Evolutionary conservation across 805 yeast species (phyloP).

Genomic region (Yamadazyma takamatsuzukensis): DNA sequence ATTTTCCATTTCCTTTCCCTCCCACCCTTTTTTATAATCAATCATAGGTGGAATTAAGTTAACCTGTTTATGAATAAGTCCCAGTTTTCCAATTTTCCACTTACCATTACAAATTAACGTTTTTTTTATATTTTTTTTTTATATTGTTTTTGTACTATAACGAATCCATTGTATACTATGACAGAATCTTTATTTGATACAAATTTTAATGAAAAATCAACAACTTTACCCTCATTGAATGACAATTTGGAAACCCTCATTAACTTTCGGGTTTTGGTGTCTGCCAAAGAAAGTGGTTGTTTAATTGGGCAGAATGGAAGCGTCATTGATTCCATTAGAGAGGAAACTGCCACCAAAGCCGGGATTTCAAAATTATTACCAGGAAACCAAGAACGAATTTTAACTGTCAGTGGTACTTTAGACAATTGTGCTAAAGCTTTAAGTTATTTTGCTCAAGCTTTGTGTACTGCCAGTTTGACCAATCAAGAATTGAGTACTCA

Average conservation of each 20-base stretch:
- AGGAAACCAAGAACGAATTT: conserved; percentile 78
- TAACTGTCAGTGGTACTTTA: conserved; percentile 72
- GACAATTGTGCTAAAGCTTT: conserved; percentile 68
- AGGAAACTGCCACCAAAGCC: conserved; percentile 73
- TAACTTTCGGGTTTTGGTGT: conserved; percentile 57
- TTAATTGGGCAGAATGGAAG: conserved; percentile 83
- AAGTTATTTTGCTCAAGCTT: conserved; percentile 63
- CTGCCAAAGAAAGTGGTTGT: conserved; percentile 86
- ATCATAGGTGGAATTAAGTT: too few species aligned
- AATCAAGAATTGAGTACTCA: conserved; percentile 24
- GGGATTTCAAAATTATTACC: conserved; percentile 79
- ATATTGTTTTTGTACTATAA: neutral
- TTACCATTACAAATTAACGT: too few species aligned
- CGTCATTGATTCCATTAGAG: conserved; percentile 72
- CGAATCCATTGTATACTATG: conserved; percentile 3
- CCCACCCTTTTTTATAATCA: too few species aligned
- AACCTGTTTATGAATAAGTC: too few species aligned
- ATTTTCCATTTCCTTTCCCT: too few species aligned
- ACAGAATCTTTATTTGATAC: conserved; percentile 24
- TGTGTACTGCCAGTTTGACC: conserved; percentile 39
- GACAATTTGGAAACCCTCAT: conserved; percentile 28
- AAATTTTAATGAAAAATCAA: conserved; percentile 17
- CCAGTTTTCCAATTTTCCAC: too few species aligned
- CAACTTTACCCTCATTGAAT: conserved; percentile 8
- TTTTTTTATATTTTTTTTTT: too few species aligned